phyloP scores from a whole-genome alignment of 2,329 filamentous ascomycete species.

The Pseudonectria buxi region DNA sequence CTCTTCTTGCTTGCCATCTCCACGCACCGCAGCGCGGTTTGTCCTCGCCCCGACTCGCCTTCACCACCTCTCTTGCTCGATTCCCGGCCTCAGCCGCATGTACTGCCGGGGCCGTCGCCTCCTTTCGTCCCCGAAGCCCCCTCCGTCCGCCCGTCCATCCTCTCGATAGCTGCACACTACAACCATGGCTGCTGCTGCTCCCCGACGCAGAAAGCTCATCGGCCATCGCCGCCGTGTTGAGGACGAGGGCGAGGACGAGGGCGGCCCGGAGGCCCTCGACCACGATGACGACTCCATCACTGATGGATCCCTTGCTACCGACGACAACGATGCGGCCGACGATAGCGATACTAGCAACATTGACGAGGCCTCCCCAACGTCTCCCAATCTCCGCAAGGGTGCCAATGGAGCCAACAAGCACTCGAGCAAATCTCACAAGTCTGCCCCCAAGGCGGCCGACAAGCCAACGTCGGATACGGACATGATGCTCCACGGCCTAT shows the following conservation, averaged over 20 bases:
- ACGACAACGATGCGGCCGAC: conserved; percentile 53
- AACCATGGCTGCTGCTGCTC: conserved; percentile 30
- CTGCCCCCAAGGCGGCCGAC: conserved; percentile 26
- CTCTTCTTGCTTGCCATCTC: conserved; percentile 8
- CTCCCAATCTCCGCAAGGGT: conserved; percentile 34
- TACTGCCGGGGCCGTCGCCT: conserved; percentile 19
- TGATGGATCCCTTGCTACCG: conserved; percentile 56
- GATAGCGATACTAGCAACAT: conserved; percentile 60
- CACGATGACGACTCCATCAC: conserved; percentile 60
- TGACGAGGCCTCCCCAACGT: conserved; percentile 48
- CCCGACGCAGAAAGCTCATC: conserved; percentile 59
- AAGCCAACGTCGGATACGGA: conserved; percentile 46
- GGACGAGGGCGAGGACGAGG: conserved; percentile 66
- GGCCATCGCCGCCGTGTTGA: conserved; percentile 62
- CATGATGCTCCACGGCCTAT: conserved; percentile 50
- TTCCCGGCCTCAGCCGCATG: conserved; percentile 22
- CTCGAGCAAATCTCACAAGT: conserved; percentile 23
- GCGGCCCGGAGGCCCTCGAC: conserved; percentile 47
- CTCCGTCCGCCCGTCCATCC: conserved; percentile 23
- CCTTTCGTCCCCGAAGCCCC: conserved; percentile 23
- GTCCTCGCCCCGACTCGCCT: conserved; percentile 15
- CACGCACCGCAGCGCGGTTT: conserved; percentile 21
- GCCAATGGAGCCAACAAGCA: conserved; percentile 36
- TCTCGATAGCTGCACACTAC: conserved; percentile 16
- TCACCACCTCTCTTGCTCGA: conserved; percentile 5